These are phyloP conservation scores for Suillus cothurnatus DNA, from an alignment of 768 basidiomycete species.

Conservation along the genomic window DNA sequence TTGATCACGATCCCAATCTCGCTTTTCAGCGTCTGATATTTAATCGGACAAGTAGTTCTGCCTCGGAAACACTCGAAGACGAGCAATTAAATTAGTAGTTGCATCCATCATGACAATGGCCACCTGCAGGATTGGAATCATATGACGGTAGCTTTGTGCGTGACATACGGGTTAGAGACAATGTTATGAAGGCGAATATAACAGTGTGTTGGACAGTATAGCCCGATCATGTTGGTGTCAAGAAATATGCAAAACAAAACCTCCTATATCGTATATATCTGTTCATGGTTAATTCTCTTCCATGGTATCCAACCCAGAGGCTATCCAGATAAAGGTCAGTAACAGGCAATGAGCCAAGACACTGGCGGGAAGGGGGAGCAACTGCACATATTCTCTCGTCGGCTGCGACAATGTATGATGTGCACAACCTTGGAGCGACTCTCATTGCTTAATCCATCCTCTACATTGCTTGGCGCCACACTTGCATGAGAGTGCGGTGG, in stretches of 20 bases:
- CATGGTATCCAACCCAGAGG: neutral
- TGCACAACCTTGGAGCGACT: neutral
- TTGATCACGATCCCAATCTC: too few species aligned
- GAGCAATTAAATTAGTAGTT: too few species aligned
- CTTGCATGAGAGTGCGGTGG: conserved; percentile 36
- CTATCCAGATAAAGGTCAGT: neutral
- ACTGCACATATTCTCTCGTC: neutral
- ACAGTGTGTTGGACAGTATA: too few species aligned
- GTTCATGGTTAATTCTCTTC: neutral
- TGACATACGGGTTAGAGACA: too few species aligned
- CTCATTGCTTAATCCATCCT: conserved; percentile 35
- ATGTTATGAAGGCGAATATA: too few species aligned
- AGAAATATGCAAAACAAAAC: neutral
- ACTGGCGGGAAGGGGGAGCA: neutral
- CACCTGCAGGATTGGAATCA: too few species aligned
- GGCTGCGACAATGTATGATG: neutral
- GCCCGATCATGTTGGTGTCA: neutral
- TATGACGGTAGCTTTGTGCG: too few species aligned
- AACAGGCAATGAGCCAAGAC: neutral
- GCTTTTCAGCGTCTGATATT: too few species aligned
- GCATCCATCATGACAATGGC: too few species aligned
- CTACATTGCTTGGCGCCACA: conserved; percentile 41
- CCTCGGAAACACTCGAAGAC: too few species aligned
- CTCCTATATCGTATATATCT: neutral
- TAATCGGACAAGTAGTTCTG: too few species aligned